A percentile compares a stretch with the other conserved stretches of the same genome.
Evolutionary conservation across 768 basidiomycete genomes (phyloP).

Genomic region (Pleurotus djamor): DNA sequence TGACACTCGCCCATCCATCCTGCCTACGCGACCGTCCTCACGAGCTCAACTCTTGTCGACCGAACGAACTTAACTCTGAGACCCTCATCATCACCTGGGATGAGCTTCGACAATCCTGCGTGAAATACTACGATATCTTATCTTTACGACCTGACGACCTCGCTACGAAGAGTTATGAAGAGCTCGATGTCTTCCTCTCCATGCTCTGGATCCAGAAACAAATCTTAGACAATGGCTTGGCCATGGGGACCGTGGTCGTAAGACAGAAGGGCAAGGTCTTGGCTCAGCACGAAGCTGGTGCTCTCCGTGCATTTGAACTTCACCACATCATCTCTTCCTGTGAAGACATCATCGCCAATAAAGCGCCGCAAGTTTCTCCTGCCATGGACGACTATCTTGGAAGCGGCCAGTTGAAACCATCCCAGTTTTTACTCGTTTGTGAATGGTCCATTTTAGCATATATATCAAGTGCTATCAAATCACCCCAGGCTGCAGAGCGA

Average conservation of each 20-base stretch:
- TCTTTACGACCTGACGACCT: constrained; percentile 44
- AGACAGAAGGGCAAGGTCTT: constrained; percentile 28
- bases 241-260: constrained; percentile 63
- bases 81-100: constrained; percentile 52
- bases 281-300: constrained; percentile 23
- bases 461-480: constrained; percentile 56
- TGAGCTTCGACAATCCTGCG: constrained; percentile 55
- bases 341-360: constrained; percentile 45
- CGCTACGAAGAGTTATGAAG: constrained; percentile 56
- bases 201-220: constrained; percentile 68
- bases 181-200: constrained; percentile 58
- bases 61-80: constrained; percentile 33
- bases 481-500: constrained; percentile 26
- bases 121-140: constrained; percentile 48
- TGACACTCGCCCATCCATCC: constrained; percentile 52
- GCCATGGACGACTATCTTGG: constrained; percentile 51
- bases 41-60: constrained; percentile 37
- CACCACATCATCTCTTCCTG: constrained; percentile 51
- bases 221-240: constrained; percentile 64
- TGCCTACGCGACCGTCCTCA: constrained; percentile 36
- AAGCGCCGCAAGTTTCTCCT: constrained; percentile 38
- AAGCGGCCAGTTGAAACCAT: constrained; percentile 39
- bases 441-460: constrained; percentile 67
- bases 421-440: constrained; percentile 54
- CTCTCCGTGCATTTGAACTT: constrained; percentile 57